Base-by-base conservation (phyloP, 73 alveolate genomes). In the Uronychia setigera region DNA sequence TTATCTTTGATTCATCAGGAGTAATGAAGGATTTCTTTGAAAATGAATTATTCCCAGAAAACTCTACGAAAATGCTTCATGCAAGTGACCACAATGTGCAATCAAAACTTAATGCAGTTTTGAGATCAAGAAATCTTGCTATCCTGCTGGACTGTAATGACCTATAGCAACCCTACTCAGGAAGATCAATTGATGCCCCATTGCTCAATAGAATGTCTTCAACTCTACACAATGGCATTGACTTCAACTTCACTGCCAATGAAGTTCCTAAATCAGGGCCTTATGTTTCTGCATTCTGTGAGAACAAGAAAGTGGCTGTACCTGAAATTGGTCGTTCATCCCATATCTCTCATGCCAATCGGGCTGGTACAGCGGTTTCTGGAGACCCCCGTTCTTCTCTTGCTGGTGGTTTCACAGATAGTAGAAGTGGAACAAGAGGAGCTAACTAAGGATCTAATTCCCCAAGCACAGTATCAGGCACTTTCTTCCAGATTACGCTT, bases 1-100 rank as follows among this genome's bases (percentile, higher is more conserved):
- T 30, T 1, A 14, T 84, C 14, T 83, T 82, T 34, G 95, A 89
- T 67, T 80, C 95, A 25, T 46, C 90, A 14, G 95, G 95, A 13
- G 76, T 86, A 28, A 33, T 60, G n/a, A 32, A 79, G 34, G 85
- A 74, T 5, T 88, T 77, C 77, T 28, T 76, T 26, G 60, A 78
- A 32, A 77, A 77, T 27, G 74, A 60, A 46, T 58, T 80, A 0
- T 29, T 80, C 79, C 30, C 79, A 67, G 79, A 67, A 9, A 9
- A 67, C 32, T 67, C 33, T 11, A 29, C 31, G 1, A 76, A 27
- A 31, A 30, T 32, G n/a, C 59, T 76, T 11, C 31, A 28, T 30
- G 81, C 81, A 5, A 26, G 58, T 5, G 81, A 76, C 32, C n/a
- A 76, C 9, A 5, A 9, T 27, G 30, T 76, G 25, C n/a, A 26